Conservation (phyloP, 768 basidiomycete species). For the Glaciozyma antarctica region DNA sequence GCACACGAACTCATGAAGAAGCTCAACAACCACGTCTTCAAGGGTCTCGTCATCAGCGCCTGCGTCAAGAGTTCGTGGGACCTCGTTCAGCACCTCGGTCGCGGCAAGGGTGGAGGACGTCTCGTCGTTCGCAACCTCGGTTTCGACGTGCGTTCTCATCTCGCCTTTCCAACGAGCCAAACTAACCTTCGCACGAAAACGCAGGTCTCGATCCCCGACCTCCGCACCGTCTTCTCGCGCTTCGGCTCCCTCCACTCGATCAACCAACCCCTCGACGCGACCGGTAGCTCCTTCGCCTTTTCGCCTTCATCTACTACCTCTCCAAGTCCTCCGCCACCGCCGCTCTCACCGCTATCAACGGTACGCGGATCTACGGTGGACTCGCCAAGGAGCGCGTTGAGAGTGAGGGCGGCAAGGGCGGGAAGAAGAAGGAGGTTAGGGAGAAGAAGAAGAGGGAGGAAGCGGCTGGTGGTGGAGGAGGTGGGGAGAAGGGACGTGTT, state of each 20-base stretch:
- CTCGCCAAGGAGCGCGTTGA: conserved; percentile 30
- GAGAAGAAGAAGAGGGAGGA: conserved; percentile 43
- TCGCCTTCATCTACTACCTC: conserved; percentile 92
- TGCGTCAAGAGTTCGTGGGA: conserved; percentile 76
- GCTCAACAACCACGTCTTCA: conserved; percentile 87
- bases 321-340: conserved; percentile 72
- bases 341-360: conserved; percentile 71
- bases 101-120: conserved; percentile 44
- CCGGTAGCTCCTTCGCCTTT: conserved; percentile 52
- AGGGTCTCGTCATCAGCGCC: conserved; percentile 74
- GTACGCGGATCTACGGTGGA: conserved; percentile 57
- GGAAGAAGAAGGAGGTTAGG: conserved; percentile 45
- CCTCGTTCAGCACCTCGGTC: conserved; percentile 38
- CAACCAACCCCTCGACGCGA: conserved; percentile 53
- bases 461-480: conserved; percentile 46
- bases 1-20: conserved; percentile 65
- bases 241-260: conserved; percentile 80
- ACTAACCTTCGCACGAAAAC: neutral
- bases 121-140: conserved; percentile 87
- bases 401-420: conserved; percentile 33
- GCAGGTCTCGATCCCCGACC: conserved; percentile 69
- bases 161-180: neutral
- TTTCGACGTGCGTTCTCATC: conserved; percentile 44
- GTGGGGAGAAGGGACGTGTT: conserved; percentile 47
- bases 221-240: conserved; percentile 75